Evolutionary conservation across 2,329 filamentous ascomycete species (phyloP).

Genomic region (Pseudogymnoascus sp.): DNA sequence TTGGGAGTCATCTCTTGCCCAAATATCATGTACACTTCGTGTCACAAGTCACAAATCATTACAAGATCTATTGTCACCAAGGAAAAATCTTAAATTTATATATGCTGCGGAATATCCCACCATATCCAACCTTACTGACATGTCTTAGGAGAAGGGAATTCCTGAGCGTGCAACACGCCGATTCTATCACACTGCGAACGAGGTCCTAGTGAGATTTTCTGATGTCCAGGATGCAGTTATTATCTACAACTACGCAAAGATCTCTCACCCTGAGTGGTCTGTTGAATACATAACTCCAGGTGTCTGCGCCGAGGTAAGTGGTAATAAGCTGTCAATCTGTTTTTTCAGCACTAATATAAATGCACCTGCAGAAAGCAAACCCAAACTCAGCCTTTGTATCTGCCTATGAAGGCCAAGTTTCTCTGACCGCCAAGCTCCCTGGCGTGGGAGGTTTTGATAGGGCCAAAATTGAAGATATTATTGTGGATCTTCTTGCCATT

Average conservation of each 20-base stretch:
- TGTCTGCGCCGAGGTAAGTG: conserved; percentile 17
- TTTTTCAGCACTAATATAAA: neutral
- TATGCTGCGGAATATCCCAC: neutral
- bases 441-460: conserved; percentile 16
- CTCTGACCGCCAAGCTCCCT: conserved; percentile 39
- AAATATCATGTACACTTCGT: neutral
- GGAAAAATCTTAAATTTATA: neutral
- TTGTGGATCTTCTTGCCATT: conserved; percentile 35
- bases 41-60: neutral
- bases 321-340: neutral
- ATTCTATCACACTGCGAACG: conserved; percentile 14
- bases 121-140: neutral
- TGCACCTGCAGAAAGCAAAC: conserved; percentile 23
- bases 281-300: conserved; percentile 22
- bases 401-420: conserved; percentile 48
- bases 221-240: conserved; percentile 21
- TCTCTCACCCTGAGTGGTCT: conserved; percentile 16
- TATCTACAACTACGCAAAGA: conserved; percentile 20
- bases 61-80: neutral
- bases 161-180: conserved; percentile 11
- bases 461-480: conserved; percentile 31
- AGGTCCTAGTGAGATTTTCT: conserved; percentile 18
- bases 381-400: conserved; percentile 29
- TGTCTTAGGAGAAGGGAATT: conserved; percentile 5
- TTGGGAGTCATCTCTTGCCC: neutral